Evolutionary conservation across 192 early-diverging fungal genomes (phyloP).

Genomic region (Gryganskiella cystojenkinii): DNA sequence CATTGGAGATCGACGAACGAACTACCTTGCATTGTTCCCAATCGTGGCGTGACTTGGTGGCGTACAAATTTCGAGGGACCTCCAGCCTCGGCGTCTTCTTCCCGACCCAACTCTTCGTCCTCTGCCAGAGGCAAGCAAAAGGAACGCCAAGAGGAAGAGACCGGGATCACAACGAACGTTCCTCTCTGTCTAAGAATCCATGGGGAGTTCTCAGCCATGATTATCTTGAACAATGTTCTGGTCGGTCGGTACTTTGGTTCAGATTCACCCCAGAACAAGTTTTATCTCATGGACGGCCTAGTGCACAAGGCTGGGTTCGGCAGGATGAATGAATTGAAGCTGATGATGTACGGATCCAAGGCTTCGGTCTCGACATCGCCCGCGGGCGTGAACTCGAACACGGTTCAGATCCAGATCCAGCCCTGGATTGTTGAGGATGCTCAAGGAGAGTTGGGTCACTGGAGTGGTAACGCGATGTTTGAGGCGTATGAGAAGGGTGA

Average conservation of each 20-base stretch:
- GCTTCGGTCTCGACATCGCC: background rate
- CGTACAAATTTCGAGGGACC: conserved; percentile 38
- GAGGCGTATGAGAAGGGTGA: background rate
- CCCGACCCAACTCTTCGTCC: background rate
- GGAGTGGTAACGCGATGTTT: conserved; percentile 44
- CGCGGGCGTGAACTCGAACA: background rate
- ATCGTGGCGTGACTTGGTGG: conserved; percentile 54
- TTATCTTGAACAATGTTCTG: conserved; percentile 75
- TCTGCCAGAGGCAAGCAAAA: background rate
- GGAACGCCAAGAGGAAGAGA: background rate
- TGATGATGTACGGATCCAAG: conserved; percentile 57
- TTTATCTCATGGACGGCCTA: conserved; percentile 70
- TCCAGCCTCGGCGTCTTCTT: conserved; percentile 14
- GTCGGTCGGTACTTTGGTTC: conserved; percentile 78
- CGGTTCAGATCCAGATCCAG: conserved; percentile 5
- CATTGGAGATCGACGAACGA: conserved; percentile 54
- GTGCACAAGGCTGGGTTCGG: conserved; percentile 39
- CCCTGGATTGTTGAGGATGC: conserved; percentile 49
- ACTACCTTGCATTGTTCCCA: conserved; percentile 12
- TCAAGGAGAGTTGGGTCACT: conserved; percentile 22
- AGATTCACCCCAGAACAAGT: conserved; percentile 75
- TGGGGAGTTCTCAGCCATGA: conserved; percentile 75
- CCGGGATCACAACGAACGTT: conserved; percentile 27
- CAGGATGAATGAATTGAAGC: conserved; percentile 49
- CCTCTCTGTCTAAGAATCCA: conserved; percentile 73